These are phyloP conservation scores for Glaciozyma martinii DNA, from an alignment of 768 basidiomycete species.

Conservation along the genomic window DNA sequence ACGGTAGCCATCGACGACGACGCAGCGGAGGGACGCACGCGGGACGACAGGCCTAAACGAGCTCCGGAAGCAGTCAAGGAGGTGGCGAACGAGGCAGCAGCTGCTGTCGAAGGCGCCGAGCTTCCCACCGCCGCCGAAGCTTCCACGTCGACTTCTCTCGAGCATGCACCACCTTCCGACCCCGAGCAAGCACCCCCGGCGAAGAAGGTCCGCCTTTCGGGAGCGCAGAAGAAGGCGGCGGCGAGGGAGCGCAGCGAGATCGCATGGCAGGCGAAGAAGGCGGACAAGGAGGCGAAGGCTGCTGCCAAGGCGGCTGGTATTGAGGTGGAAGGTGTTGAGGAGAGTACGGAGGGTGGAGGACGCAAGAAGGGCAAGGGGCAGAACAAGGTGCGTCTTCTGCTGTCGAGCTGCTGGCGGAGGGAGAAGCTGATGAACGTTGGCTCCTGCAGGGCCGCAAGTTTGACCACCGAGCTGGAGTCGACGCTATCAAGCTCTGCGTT, in stretches of 20 bases:
- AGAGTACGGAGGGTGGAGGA: constrained; percentile 34
- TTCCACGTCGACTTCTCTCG: background rate
- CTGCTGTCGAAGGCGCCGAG: background rate
- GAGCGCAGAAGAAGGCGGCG: constrained; percentile 44
- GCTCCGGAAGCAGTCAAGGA: background rate
- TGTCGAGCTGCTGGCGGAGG: constrained; percentile 56
- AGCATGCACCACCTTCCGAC: background rate
- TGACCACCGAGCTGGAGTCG: constrained; percentile 20
- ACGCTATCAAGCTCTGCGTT: constrained; percentile 64
- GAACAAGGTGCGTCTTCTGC: constrained; percentile 62
- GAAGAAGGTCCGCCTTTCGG: constrained; percentile 37
- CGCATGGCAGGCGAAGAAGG: constrained; percentile 37
- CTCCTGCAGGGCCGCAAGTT: constrained; percentile 17
- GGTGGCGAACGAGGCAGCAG: background rate
- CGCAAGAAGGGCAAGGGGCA: constrained; percentile 46
- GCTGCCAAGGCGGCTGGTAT: background rate
- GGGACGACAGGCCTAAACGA: background rate
- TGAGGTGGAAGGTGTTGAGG: constrained; percentile 4
- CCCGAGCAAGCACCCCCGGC: constrained; percentile 23
- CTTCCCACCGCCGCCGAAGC: background rate
- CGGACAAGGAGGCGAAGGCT: constrained; percentile 34
- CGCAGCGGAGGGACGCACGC: constrained; percentile 20
- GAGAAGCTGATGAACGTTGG: constrained; percentile 44
- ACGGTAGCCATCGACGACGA: constrained; percentile 12
- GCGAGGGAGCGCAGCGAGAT: constrained; percentile 64